Conservation (phyloP, 2,329 filamentous ascomycete genomes). For the Truncatella angustata region DNA sequence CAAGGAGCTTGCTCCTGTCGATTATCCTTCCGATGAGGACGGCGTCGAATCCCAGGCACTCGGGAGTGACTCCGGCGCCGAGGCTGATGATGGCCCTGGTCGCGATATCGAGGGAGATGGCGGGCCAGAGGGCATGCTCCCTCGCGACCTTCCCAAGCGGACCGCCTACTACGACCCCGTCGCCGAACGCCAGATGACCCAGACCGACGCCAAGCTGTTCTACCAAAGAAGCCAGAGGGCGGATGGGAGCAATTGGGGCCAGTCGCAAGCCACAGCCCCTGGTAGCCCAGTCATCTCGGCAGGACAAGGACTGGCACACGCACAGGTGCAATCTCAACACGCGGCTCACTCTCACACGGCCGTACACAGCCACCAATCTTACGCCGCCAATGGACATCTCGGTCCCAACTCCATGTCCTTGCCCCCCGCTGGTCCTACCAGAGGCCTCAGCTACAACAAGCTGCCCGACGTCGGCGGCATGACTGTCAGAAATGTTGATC, state of each 20-base stretch:
- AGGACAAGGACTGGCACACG: no score
- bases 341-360: no score
- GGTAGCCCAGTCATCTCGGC: conserved; percentile 42
- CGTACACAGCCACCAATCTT: no score
- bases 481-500: conserved; percentile 10
- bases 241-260: conserved; percentile 36
- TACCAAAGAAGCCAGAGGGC: conserved; percentile 80
- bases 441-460: conserved; percentile 24
- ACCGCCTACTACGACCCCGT: conserved; percentile 93
- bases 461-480: conserved; percentile 27
- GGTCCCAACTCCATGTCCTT: conserved; percentile 24
- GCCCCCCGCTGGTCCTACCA: conserved; percentile 17
- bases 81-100: conserved; percentile 15
- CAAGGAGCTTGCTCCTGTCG: conserved; percentile 25
- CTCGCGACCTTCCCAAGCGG: conserved; percentile 60
- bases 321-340: no score
- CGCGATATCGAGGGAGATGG: conserved; percentile 8
- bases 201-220: conserved; percentile 92
- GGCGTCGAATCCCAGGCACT: conserved; percentile 28
- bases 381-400: conserved; percentile 18
- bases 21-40: conserved; percentile 37
- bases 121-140: conserved; percentile 53
- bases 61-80: conserved; percentile 30
- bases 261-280: conserved; percentile 35
- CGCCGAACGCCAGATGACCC: conserved; percentile 90